phyloP scores from a whole-genome alignment of 345 rosid species.

The Firmiana major region DNA sequence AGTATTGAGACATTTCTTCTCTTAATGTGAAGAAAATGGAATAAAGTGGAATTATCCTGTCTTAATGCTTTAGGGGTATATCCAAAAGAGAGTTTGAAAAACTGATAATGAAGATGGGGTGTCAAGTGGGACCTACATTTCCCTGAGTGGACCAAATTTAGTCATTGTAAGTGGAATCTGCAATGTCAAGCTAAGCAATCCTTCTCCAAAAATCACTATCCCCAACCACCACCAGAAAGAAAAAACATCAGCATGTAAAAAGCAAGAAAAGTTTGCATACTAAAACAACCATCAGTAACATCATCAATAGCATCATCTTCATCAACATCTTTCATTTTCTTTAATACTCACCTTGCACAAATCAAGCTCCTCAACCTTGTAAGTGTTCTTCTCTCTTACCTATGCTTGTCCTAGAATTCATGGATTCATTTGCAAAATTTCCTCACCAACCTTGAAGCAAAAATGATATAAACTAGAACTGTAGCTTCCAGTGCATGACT shows the following conservation, averaged over 20 bases:
- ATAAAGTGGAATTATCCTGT: neutral
- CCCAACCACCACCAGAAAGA: conserved; percentile 26
- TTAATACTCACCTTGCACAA: conserved; percentile 30
- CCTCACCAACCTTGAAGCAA: conserved; percentile 1
- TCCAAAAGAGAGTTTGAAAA: neutral
- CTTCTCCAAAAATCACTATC: conserved; percentile 27
- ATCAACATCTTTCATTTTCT: neutral
- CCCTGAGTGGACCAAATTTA: conserved; percentile 30
- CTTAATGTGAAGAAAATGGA: neutral
- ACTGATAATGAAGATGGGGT: conserved; percentile 23
- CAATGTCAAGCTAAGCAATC: conserved; percentile 45
- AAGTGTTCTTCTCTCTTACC: conserved; percentile 19
- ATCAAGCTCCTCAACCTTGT: conserved; percentile 26
- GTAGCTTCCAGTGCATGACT: conserved; percentile 12
- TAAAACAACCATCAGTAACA: conserved; percentile 11
- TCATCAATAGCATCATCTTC: conserved; percentile 11
- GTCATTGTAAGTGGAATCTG: conserved; percentile 46
- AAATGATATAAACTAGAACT: neutral
- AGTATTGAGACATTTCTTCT: conserved; percentile 11
- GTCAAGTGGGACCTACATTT: conserved; percentile 35
- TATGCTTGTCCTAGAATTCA: conserved; percentile 45
- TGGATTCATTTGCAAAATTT: conserved; percentile 30
- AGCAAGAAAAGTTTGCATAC: neutral
- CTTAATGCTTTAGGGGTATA: neutral
- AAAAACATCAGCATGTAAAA: neutral